Base-by-base conservation (phyloP, 495 filamentous ascomycete species). In the Penicillium pulvis region DNA sequence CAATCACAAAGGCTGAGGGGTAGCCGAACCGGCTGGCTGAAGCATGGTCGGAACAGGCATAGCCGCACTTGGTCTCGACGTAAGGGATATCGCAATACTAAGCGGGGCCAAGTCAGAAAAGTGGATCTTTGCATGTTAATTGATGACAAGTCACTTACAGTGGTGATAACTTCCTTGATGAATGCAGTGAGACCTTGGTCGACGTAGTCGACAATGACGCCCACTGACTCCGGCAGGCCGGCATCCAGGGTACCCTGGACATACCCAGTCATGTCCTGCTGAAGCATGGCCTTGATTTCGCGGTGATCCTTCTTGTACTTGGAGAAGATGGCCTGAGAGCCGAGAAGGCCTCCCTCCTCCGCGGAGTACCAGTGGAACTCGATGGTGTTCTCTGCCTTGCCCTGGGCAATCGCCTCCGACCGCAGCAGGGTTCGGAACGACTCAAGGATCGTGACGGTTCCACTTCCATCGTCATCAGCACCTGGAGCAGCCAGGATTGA, bases 181-280 rank as follows among this genome's bases (percentile, higher is more conserved):
- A 97, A 99, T 5, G 84, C 78, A 2, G 94, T 98, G 57, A 99
- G 78, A 41, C 77, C 84, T 3, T 82, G 78, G 66, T 97, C 88
- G 23, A 98, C 95, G 66, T 79, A 98, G 72, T 99, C 94, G 1
- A 89, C 90, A 60, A 99, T 97, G 39, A 99, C 90, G 26, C 94
- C 93, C 4, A 98, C 89, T 24, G 85, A 86, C 79, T 98, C 95
- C 16, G 86, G 80, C 69, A 89, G 81, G 46, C 93, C 93, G 12
- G 91, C 90, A 55, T 91, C 86, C 16, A 95, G 76, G 0, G 94
- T 96, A 42, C 86, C 87, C 57, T 92, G 86, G 5, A 92, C 81
- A 70, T 88, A 97, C 10, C 94, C 94, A 2, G 94, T 98, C 94
- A 98, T 99, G 71, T 99, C 94, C 72, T 99, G 94, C 79, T 99